A percentile compares a stretch with the other conserved stretches of the same genome.
These are phyloP conservation scores for Schwanniomyces sp. DNA, from an alignment of 805 yeast species.

Conservation along the genomic window DNA sequence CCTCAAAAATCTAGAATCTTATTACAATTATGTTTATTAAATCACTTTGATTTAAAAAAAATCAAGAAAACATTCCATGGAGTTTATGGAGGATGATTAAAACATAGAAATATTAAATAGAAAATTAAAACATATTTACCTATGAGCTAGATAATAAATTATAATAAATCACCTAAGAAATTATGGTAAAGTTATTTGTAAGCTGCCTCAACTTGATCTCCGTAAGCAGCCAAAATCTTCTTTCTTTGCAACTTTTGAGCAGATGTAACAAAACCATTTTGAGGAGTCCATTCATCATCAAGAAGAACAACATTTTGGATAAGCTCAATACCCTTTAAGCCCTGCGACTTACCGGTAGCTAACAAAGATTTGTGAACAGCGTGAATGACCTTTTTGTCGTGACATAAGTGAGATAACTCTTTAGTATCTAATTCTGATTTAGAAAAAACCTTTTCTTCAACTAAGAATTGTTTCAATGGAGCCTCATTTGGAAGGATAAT, in stretches of 20 bases:
- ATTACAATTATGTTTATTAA: conserved; percentile 54
- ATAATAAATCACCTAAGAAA: background rate
- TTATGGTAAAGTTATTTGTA: conserved; percentile 19
- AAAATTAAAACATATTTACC: background rate
- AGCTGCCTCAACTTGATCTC: conserved; percentile 65
- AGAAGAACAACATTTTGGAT: conserved; percentile 73
- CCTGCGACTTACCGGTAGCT: conserved; percentile 77
- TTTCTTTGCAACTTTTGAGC: conserved; percentile 96
- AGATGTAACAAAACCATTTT: conserved; percentile 87
- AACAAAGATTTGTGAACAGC: conserved; percentile 60
- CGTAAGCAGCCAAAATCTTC: conserved; percentile 72
- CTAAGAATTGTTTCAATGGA: conserved; percentile 56
- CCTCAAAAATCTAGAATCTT: conserved; percentile 65
- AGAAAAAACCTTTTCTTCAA: conserved; percentile 49
- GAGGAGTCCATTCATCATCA: conserved; percentile 97
- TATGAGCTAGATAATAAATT: background rate
- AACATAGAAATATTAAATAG: background rate
- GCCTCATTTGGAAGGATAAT: conserved; percentile 80
- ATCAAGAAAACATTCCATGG: conserved; percentile 48
- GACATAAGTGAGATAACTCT: conserved; percentile 48
- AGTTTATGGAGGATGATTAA: conserved; percentile 51
- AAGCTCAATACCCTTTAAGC: conserved; percentile 83
- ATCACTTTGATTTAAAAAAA: conserved; percentile 34
- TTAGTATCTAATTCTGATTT: conserved; percentile 46
- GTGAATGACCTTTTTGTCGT: conserved; percentile 54